Evolutionary conservation across 352 stramenopile species (phyloP).

Genomic region (Phytophthora vignae): DNA sequence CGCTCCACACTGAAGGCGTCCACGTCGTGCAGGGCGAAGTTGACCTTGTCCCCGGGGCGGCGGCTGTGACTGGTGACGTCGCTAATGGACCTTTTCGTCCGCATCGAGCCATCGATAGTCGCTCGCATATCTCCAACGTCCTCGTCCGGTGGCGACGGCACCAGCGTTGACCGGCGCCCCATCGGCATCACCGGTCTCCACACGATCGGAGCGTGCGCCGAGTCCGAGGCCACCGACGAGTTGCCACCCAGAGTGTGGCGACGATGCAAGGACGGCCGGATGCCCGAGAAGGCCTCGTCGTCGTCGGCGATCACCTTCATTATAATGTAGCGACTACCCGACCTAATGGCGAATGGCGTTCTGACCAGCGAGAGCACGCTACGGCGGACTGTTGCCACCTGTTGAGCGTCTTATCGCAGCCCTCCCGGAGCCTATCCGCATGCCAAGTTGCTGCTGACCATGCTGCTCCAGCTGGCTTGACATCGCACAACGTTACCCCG

Average conservation of each 20-base stretch:
- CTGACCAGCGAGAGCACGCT: constrained; percentile 19
- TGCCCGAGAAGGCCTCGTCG: constrained; percentile 22
- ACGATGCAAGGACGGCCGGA: constrained; percentile 13
- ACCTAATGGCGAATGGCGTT: constrained; percentile 27
- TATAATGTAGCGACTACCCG: constrained; percentile 1
- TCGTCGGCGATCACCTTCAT: constrained; percentile 26
- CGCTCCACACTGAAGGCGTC: constrained; percentile 36
- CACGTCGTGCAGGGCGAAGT: constrained; percentile 38
- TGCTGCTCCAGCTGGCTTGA: constrained; percentile 23
- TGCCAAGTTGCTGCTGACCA: constrained; percentile 31
- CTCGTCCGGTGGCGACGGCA: constrained; percentile 10
- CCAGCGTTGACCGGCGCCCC: constrained; percentile 30
- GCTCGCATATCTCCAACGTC: constrained; percentile 16
- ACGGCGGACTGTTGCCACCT: constrained; percentile 26
- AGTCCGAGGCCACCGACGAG: constrained; percentile 24
- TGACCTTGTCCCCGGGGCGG: constrained; percentile 5
- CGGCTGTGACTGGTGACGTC: constrained; percentile 20
- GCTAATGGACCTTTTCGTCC: constrained; percentile 30
- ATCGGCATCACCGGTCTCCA: constrained; percentile 42
- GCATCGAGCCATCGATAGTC: constrained; percentile 32
- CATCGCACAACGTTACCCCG: constrained; percentile 14
- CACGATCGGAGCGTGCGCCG: constrained; percentile 26
- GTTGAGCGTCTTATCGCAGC: constrained; percentile 38
- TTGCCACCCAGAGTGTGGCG: constrained; percentile 29
- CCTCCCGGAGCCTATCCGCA: constrained; percentile 32